Evolutionary conservation across 345 rosid species (phyloP).

Genomic region (Moringa oleifera): DNA sequence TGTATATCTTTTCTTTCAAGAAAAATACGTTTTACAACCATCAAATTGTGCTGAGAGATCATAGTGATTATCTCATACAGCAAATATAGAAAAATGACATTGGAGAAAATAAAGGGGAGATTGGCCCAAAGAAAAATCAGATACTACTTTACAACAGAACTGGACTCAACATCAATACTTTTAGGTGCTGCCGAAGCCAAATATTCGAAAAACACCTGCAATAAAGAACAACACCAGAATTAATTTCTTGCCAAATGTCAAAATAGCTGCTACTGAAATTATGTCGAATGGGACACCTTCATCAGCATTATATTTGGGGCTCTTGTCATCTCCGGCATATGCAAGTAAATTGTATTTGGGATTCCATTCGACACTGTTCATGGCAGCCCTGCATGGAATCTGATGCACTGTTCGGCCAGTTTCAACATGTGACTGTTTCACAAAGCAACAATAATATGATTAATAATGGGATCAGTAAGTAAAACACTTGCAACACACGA

Average conservation of each 20-base stretch:
- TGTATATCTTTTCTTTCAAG: no score
- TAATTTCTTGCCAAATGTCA: neutral
- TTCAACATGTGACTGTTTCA: slow-evolving; percentile 78
- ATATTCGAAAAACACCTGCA: slow-evolving; percentile 88
- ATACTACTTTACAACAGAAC: neutral
- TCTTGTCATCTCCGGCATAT: slow-evolving; percentile 97
- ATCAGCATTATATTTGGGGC: slow-evolving; percentile 72
- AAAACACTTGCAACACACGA: no score
- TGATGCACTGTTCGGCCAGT: slow-evolving; percentile 85
- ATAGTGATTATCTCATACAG: neutral
- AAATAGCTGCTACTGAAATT: neutral
- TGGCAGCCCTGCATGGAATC: slow-evolving; percentile 92
- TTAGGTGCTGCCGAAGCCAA: slow-evolving; percentile 76
- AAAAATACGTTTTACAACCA: no score
- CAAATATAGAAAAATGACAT: no score
- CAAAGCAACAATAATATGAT: neutral
- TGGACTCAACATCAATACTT: neutral
- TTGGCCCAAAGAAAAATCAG: neutral
- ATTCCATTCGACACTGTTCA: slow-evolving; percentile 99
- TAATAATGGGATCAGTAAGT: neutral
- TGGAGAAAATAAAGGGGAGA: neutral
- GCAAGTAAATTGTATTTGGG: slow-evolving; percentile 91
- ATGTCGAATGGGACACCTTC: slow-evolving; percentile 53
- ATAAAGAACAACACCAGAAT: slow-evolving; percentile 4
- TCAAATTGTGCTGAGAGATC: no score